These are phyloP conservation scores for Sutorius eximius DNA, from an alignment of 1,284 basidiomycete species.

Conservation along the genomic window DNA sequence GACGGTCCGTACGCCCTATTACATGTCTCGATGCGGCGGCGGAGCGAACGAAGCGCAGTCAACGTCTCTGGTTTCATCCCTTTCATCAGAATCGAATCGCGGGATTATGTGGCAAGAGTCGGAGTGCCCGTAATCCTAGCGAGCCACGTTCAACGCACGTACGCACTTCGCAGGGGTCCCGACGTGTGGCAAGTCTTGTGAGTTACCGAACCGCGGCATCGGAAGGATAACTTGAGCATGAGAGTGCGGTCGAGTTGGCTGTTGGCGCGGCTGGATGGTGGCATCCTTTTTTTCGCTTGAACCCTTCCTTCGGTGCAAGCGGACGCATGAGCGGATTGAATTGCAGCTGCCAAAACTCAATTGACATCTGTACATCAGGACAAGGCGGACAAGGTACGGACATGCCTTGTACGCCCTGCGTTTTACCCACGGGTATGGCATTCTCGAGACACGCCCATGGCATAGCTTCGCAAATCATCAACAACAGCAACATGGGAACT, in stretches of 20 bases:
- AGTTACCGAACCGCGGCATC: not conserved
- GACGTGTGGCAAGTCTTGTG: not conserved
- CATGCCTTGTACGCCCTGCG: not conserved
- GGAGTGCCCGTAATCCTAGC: not conserved
- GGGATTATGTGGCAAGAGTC: not conserved
- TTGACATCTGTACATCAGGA: not conserved
- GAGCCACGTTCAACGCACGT: not conserved
- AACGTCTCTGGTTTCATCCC: not conserved
- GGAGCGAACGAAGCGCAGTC: not conserved
- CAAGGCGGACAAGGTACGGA: not conserved
- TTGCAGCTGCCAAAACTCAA: slow-evolving; percentile 23
- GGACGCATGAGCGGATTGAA: slow-evolving; percentile 12
- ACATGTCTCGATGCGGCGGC: not conserved
- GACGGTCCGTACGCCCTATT: no score
- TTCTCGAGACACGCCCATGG: not conserved
- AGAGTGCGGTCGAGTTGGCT: not conserved
- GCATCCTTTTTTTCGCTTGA: not conserved
- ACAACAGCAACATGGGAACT: not conserved
- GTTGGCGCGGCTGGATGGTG: not conserved
- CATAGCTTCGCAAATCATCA: not conserved
- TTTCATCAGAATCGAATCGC: not conserved
- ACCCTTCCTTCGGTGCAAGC: not conserved
- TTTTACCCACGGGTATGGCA: slow-evolving; percentile 12
- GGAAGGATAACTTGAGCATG: not conserved
- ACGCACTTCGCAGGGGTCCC: not conserved